These are phyloP conservation scores for Geranium brycei DNA, from an alignment of 345 rosid genomes.

Conservation along the genomic window DNA sequence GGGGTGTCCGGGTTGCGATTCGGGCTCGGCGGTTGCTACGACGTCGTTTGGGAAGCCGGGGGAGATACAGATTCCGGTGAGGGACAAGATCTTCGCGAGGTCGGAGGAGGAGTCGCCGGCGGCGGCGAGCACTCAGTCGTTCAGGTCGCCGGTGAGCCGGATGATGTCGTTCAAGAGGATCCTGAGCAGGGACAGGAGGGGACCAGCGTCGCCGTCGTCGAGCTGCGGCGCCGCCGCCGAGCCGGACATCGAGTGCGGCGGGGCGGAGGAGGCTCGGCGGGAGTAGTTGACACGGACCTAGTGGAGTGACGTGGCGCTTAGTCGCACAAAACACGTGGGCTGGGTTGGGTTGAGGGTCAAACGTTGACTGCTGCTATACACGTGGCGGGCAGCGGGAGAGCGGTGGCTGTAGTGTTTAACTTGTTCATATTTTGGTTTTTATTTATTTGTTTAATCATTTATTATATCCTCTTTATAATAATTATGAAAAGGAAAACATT, in stretches of 20 bases:
- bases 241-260: slow-evolving; percentile 9
- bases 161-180: slow-evolving; percentile 16
- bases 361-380: no score
- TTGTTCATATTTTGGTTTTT: no score
- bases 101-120: slow-evolving; percentile 17
- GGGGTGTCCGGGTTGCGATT: slow-evolving; percentile 13
- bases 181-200: slow-evolving; percentile 8
- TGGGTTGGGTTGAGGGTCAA: no score
- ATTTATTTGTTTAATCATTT: no score
- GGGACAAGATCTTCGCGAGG: slow-evolving; percentile 8
- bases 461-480: no score
- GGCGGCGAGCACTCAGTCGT: slow-evolving; percentile 2
- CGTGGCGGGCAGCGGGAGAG: no score
- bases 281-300: no score
- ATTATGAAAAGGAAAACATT: no score
- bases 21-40: slow-evolving; percentile 7
- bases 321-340: no score
- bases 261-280: slow-evolving; percentile 4
- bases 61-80: slow-evolving; percentile 25
- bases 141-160: slow-evolving; percentile 15
- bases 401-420: no score
- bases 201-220: slow-evolving; percentile 7
- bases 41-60: slow-evolving; percentile 30
- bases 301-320: not conserved
- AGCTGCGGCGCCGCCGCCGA: slow-evolving; percentile 1